Conservation (phyloP, 2,329 filamentous ascomycete genomes). For the Neofusicoccum sp. region DNA sequence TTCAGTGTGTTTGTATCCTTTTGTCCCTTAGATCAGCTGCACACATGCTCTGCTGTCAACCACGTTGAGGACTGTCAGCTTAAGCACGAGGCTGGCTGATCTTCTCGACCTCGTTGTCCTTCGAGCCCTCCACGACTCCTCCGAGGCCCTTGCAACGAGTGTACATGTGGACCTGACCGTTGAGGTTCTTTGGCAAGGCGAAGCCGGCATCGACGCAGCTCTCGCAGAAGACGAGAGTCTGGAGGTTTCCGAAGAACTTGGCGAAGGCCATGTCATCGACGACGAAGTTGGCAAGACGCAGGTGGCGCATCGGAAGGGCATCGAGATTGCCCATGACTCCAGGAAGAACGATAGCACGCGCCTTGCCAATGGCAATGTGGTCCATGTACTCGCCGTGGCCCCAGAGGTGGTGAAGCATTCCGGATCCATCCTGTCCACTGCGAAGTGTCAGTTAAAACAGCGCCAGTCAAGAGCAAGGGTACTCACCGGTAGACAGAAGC, state of each 20-base stretch:
- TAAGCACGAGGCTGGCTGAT: not conserved
- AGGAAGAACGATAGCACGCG: constrained; percentile 27
- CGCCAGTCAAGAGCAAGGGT: not conserved
- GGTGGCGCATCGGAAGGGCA: constrained; percentile 19
- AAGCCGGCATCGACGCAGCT: constrained; percentile 16
- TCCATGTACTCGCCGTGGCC: constrained; percentile 37
- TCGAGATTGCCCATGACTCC: constrained; percentile 17
- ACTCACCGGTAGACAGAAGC: not conserved
- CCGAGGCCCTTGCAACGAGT: not conserved
- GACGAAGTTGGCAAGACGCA: constrained; percentile 35
- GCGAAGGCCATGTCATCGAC: constrained; percentile 32
- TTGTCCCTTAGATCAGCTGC: not conserved
- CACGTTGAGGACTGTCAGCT: not conserved
- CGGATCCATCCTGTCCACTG: constrained; percentile 31
- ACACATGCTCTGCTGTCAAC: not conserved
- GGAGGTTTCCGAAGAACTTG: not conserved
- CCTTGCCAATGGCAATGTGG: constrained; percentile 30
- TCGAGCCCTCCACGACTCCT: not conserved
- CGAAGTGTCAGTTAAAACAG: not conserved
- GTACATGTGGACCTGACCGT: not conserved
- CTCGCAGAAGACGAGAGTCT: not conserved
- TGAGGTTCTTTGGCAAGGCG: not conserved
- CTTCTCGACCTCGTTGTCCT: not conserved
- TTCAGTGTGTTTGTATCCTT: not conserved
- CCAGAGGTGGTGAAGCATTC: constrained; percentile 27